Evolutionary conservation across 176 grass and related monocot genomes (phyloP).

Genomic region (Calamus simplicifolius): DNA sequence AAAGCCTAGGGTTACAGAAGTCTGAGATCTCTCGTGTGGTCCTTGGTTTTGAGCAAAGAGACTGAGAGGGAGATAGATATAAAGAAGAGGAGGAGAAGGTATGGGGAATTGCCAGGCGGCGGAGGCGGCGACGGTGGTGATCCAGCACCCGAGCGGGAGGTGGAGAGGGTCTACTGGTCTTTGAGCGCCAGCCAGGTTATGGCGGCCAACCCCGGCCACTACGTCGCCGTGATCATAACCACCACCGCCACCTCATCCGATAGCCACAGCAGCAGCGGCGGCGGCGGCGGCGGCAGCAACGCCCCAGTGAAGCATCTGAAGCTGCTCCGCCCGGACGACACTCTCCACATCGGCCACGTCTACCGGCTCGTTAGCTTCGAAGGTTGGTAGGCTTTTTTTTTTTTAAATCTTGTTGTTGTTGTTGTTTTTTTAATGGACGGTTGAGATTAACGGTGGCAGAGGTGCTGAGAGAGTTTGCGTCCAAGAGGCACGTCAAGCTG

Average conservation of each 20-base stretch:
- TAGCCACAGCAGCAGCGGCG: background rate
- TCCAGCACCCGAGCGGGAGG: constrained; percentile 62
- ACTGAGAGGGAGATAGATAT: background rate
- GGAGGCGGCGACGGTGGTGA: constrained; percentile 64
- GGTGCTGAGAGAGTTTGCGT: constrained; percentile 72
- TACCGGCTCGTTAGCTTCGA: constrained; percentile 97
- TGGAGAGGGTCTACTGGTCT: constrained; percentile 59
- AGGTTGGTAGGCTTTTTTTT: constrained; percentile 22
- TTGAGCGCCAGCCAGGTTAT: constrained; percentile 67
- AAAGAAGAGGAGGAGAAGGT: background rate
- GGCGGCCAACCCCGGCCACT: constrained; percentile 77
- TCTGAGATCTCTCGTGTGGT: too few relatives aligned
- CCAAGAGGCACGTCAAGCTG: constrained; percentile 70
- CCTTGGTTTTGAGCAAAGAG: too few relatives aligned
- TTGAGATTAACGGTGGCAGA: constrained; percentile 24
- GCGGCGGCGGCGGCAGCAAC: background rate
- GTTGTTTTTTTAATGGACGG: background rate
- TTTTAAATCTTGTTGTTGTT: background rate
- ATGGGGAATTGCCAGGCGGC: constrained; percentile 98
- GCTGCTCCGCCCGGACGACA: constrained; percentile 91
- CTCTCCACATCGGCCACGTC: constrained; percentile 66
- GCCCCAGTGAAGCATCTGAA: constrained; percentile 70
- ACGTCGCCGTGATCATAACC: constrained; percentile 74
- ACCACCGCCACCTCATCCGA: constrained; percentile 3
- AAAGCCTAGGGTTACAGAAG: too few relatives aligned